Evolutionary conservation across 768 basidiomycete genomes (phyloP).

Genomic region (Agaricus sinodeliciosus): DNA sequence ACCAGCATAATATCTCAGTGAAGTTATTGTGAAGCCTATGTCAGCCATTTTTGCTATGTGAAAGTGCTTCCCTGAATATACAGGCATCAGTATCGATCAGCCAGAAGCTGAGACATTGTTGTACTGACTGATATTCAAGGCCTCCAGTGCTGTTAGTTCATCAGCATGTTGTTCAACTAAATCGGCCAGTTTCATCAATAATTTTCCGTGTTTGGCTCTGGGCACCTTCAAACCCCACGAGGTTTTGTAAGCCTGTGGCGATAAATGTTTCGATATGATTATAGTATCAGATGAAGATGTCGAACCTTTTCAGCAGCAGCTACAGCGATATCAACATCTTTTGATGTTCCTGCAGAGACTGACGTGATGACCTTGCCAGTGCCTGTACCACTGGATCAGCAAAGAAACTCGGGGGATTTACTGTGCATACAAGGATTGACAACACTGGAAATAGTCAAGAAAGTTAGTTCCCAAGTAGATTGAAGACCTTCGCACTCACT

Average conservation of each 20-base stretch:
- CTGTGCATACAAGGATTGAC: constrained; percentile 44
- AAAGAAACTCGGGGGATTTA: not conserved
- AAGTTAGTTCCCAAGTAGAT: not conserved
- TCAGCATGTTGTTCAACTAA: constrained; percentile 57
- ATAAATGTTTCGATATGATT: too few relatives aligned
- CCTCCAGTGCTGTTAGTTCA: constrained; percentile 67
- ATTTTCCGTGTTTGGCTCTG: constrained; percentile 43
- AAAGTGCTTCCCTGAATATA: constrained; percentile 45
- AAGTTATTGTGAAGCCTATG: constrained; percentile 36
- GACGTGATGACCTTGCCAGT: constrained; percentile 58
- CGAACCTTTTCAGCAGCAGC: constrained; percentile 55
- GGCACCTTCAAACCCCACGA: constrained; percentile 62
- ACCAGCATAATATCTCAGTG: constrained; percentile 77
- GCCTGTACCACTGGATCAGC: constrained; percentile 26
- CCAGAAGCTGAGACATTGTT: not conserved
- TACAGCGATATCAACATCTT: constrained; percentile 77
- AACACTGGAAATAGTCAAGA: constrained; percentile 30
- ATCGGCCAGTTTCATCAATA: constrained; percentile 58
- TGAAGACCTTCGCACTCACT: constrained; percentile 36
- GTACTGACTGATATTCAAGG: constrained; percentile 53
- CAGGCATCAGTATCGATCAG: not conserved
- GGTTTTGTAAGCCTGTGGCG: constrained; percentile 36
- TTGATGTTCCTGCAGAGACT: constrained; percentile 50
- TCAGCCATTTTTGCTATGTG: constrained; percentile 42
- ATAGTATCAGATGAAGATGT: too few relatives aligned